A percentile compares a stretch with the other conserved stretches of the same genome.
phyloP scores from a whole-genome alignment of 1,284 basidiomycete genomes.

The Athelia psychrophila region DNA sequence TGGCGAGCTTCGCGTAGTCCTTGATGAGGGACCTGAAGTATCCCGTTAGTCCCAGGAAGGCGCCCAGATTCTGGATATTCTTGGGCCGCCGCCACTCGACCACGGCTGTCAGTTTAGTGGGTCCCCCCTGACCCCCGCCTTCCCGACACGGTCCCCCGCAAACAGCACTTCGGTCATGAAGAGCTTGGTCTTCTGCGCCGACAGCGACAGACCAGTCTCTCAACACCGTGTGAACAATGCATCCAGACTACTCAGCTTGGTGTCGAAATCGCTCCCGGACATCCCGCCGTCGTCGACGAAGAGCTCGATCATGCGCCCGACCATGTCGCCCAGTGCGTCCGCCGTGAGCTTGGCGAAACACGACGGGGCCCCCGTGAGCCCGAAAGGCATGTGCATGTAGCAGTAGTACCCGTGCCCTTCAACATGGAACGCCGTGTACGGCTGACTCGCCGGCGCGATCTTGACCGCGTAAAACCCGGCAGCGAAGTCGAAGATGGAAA shows the following conservation, averaged over 20 bases:
- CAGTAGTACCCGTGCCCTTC: too few species aligned
- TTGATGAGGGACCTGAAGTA: constrained; percentile 21
- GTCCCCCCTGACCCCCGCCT: constrained; percentile 27
- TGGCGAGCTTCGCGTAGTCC: constrained; percentile 16
- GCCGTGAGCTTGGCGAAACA: too few species aligned
- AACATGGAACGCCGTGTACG: too few species aligned
- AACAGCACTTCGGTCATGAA: constrained; percentile 25
- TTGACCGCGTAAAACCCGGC: too few species aligned
- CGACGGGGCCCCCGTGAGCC: too few species aligned
- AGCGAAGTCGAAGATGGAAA: too few species aligned
- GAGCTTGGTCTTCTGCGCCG: constrained; percentile 16
- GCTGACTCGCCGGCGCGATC: too few species aligned
- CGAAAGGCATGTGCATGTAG: too few species aligned
- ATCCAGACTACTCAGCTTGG: background rate
- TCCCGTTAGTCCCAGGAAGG: constrained; percentile 21
- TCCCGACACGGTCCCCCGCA: constrained; percentile 26
- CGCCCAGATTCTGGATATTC: constrained; percentile 21
- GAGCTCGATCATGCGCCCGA: too few species aligned
- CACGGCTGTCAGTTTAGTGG: constrained; percentile 30
- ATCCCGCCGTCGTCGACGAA: too few species aligned
- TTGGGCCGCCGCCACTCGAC: constrained; percentile 28
- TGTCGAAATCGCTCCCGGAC: background rate
- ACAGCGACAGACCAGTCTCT: constrained; percentile 16
- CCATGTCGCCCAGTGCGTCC: too few species aligned
- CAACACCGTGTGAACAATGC: constrained; percentile 9